phyloP scores from a whole-genome alignment of 129 eudicot species.

The Cynara cardunculus region DNA sequence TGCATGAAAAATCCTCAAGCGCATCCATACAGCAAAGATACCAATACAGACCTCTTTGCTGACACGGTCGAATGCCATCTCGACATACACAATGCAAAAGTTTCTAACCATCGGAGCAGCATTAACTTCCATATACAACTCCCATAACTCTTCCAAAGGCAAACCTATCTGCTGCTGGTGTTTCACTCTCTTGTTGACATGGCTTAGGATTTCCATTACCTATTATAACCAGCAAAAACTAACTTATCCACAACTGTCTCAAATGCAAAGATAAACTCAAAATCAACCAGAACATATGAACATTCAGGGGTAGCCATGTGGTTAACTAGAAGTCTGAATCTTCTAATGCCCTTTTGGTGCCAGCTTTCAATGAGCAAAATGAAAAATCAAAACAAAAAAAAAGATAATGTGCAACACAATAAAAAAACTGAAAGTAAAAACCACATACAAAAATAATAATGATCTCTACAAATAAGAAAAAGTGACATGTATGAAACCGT shows the following conservation, averaged over 20 bases:
- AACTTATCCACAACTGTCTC: background rate
- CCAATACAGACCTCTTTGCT: conserved; percentile 53
- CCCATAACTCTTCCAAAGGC: conserved; percentile 77
- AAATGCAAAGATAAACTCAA: background rate
- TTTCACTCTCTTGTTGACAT: conserved; percentile 92
- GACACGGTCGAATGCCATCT: conserved; percentile 88
- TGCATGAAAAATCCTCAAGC: background rate
- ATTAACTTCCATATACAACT: conserved; percentile 61
- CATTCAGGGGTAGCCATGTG: conserved; percentile 8
- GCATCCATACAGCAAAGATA: background rate
- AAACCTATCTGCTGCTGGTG: conserved; percentile 76
- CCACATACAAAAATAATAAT: background rate
- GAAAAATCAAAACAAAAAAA: background rate
- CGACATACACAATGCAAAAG: conserved; percentile 85
- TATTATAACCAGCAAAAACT: conserved; percentile 16
- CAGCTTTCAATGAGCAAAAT: background rate
- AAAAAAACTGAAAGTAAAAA: background rate
- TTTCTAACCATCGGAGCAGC: conserved; percentile 79
- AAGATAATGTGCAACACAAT: background rate
- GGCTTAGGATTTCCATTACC: conserved; percentile 90
- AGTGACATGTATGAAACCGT: too few relatives aligned
- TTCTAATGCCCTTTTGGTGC: background rate
- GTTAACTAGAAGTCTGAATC: conserved; percentile 1
- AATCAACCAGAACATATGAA: background rate
- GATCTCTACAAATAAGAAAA: background rate